Percentiles rank a stretch among this genome's conserved stretches.
phyloP scores from a whole-genome alignment of 23 red algal species.

The Porphyridium purpureum region DNA sequence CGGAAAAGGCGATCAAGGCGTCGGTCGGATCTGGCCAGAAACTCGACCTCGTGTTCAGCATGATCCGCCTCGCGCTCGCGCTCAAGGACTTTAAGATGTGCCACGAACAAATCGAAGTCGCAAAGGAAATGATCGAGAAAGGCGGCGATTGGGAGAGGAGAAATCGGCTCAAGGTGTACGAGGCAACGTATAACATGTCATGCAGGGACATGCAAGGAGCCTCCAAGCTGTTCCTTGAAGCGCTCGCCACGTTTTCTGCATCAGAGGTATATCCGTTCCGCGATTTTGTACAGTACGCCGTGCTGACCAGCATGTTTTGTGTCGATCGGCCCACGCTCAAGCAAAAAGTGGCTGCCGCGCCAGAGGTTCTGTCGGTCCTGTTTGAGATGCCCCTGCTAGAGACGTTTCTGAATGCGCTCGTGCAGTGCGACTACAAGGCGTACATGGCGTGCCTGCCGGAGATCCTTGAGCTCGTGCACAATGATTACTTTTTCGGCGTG shows the following conservation, averaged over 20 bases:
- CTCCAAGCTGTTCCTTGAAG: slow-evolving; percentile 62
- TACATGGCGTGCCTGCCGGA: slow-evolving; percentile 55
- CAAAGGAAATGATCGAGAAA: slow-evolving; percentile 57
- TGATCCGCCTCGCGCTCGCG: slow-evolving; percentile 68
- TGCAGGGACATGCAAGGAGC: slow-evolving; percentile 53
- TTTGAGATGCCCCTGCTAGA: slow-evolving; percentile 36
- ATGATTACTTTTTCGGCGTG: slow-evolving; percentile 43
- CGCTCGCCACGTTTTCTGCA: slow-evolving; percentile 85
- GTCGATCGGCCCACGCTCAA: slow-evolving; percentile 78
- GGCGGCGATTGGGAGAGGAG: slow-evolving; percentile 98
- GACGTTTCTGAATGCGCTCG: slow-evolving; percentile 42
- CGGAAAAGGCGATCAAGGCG: slow-evolving; percentile 57
- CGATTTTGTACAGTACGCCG: slow-evolving; percentile 74
- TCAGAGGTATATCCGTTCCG: slow-evolving; percentile 63
- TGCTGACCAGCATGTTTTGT: slow-evolving; percentile 61
- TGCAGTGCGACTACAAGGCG: slow-evolving; percentile 66
- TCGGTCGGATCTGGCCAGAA: slow-evolving; percentile 79
- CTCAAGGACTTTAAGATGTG: slow-evolving; percentile 31
- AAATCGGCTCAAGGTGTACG: slow-evolving; percentile 96
- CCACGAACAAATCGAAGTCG: slow-evolving; percentile 26
- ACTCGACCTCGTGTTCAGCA: slow-evolving; percentile 68
- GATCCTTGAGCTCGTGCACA: slow-evolving; percentile 32
- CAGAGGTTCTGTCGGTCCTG: slow-evolving; percentile 74
- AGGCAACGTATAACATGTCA: slow-evolving; percentile 50
- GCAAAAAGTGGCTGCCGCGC: slow-evolving; percentile 48